These are phyloP conservation scores for Arabidopsis lyrata DNA, from an alignment of 441 rosid species.

Conservation along the genomic window DNA sequence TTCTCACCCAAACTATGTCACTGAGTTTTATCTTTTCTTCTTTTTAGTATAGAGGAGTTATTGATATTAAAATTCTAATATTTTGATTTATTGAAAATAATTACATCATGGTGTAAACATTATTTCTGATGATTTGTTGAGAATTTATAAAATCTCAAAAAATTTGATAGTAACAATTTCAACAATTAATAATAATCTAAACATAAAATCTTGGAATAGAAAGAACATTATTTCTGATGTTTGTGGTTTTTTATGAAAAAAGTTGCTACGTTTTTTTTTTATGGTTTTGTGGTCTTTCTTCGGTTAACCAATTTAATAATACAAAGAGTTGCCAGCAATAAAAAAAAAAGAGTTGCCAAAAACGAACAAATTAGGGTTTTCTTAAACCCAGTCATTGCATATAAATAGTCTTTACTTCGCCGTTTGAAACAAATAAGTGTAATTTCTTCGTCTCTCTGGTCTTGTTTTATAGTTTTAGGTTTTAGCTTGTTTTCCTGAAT, in stretches of 20 bases:
- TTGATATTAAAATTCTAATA: background rate
- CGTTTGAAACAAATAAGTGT: background rate
- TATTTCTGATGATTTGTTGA: background rate
- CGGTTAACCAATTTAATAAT: too few relatives aligned
- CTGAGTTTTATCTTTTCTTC: slow-evolving; percentile 11
- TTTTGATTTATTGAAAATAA: background rate
- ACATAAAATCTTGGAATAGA: background rate
- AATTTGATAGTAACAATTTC: background rate
- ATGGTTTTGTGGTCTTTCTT: too few relatives aligned
- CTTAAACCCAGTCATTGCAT: background rate
- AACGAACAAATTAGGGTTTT: background rate
- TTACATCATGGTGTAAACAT: background rate
- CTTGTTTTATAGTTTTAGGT: too few relatives aligned
- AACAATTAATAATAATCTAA: background rate
- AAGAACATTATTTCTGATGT: too few relatives aligned
- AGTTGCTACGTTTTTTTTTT: too few relatives aligned
- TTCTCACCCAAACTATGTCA: slow-evolving; percentile 4
- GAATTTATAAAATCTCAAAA: background rate
- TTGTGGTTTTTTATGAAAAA: too few relatives aligned
- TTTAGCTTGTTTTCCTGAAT: too few relatives aligned
- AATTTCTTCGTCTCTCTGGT: background rate
- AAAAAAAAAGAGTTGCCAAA: background rate
- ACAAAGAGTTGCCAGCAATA: background rate
- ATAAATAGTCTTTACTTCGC: background rate
- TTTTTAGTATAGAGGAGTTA: slow-evolving; percentile 3